Conservation (phyloP, 805 yeast genomes). For the Monosporozyma siamensis region DNA sequence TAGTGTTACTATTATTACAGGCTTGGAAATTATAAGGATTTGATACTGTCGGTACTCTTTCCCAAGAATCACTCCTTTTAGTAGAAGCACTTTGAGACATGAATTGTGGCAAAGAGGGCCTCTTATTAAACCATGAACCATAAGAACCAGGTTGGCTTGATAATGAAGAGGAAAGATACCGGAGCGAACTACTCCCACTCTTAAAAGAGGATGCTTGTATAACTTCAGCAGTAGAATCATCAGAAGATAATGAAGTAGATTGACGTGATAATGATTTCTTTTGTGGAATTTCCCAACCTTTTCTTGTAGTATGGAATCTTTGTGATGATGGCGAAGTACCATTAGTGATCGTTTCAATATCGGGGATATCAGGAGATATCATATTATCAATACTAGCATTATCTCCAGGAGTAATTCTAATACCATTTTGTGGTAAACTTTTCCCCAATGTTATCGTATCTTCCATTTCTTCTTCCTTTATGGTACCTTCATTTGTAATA, state of each 20-base stretch:
- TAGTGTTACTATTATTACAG: neutral
- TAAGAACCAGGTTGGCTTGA: conserved; percentile 28
- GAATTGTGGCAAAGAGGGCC: conserved; percentile 17
- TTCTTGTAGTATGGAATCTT: conserved; percentile 13
- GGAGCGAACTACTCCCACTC: conserved; percentile 31
- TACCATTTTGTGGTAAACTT: neutral
- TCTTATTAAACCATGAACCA: conserved; percentile 29
- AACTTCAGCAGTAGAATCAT: conserved; percentile 24
- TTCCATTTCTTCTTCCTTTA: neutral
- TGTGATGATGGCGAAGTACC: conserved; percentile 5
- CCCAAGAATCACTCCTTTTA: conserved; percentile 19
- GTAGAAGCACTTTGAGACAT: conserved; percentile 20
- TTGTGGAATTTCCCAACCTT: conserved; percentile 37
- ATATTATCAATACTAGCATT: neutral
- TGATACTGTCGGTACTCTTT: conserved; percentile 12
- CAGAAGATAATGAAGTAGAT: conserved; percentile 28
- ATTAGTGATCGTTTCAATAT: conserved; percentile 1
- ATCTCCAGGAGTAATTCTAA: neutral
- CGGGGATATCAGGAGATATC: neutral
- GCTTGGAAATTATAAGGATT: neutral
- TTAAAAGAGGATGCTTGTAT: conserved; percentile 31
- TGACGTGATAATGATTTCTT: conserved; percentile 18
- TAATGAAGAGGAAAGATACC: conserved; percentile 33
- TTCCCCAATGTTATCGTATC: neutral
- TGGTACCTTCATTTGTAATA: neutral